Base-by-base conservation (phyloP, 768 basidiomycete genomes). In the Crassisporium funariophilum region DNA sequence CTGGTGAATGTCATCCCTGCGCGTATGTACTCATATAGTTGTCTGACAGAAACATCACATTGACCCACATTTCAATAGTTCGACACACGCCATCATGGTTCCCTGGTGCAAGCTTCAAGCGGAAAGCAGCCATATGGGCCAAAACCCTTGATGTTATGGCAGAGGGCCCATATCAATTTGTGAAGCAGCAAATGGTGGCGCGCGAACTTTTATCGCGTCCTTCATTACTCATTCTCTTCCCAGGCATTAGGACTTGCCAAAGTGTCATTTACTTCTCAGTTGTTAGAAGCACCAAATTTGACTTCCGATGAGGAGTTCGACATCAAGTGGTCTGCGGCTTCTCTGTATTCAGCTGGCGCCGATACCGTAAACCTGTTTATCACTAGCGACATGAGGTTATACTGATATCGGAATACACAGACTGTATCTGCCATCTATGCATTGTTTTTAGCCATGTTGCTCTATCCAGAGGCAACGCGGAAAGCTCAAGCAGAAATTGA, bases 61-160 rank as follows among this genome's bases (percentile, higher is more conserved):
- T 31, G 3, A 10, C 29, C n/a, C 10, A 31, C n/a, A 31, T 10
- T 31, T 31, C 11, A n/a, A 31, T 36, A 82, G 79, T 81, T 43
- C 65, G 66, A 27, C 59, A 76, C 43, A 41, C 79, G 33, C 78
- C 79, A 13, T 62, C 67, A n/a, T 83, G 82, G 82, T 72, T 82
- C 50, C 82, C 82, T 4, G 82, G 82, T 4, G 76, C 77, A 8
- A 64, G 65, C 0, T 83, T 83, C 68, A 73, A 82, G 56, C 50
- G 56, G 36, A 73, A 63, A 17, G 81, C 79, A 0, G 68, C 59
- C 33, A 62, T 66, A 46, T 81, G 78, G 75, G 67, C 68, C 5
- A 54, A 53, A 17, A 71, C 71, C 2, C 61, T 77, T 7, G 49
- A 64, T n/a, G 63, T 65, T 17, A 73, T 79, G 75, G 71, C 72